Base-by-base conservation (phyloP, 1,139 yeast genomes). In the Yamadazyma diddensiae region DNA sequence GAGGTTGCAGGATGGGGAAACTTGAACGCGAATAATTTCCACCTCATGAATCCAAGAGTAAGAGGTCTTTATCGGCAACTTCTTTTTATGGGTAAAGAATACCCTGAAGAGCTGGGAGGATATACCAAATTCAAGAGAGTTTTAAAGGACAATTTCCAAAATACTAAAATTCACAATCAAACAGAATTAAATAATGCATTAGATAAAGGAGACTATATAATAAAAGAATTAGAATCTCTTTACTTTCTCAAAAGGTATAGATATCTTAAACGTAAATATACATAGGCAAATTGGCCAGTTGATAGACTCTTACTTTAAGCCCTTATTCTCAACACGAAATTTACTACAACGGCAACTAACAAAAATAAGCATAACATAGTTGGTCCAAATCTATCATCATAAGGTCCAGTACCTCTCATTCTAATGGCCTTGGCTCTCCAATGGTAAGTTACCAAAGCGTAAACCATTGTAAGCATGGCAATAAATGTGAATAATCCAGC, bases 341-440 rank as follows among this genome's bases (percentile, higher is more conserved):
- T 92, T 44, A 90, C 87, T 30, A 90, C 82, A 30, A 92, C 97
- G 1, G 98, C 97, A 33, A 88, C 78, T 46, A 94, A 70, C 56
- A 92, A 73, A 68, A 92, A 92, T 68, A 90, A 73, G 64, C 98
- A 92, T 51, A 92, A 76, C 87, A 92, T 82, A n/a, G 99, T 94
- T 31, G 99, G 98, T 25, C 99, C 99, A 49, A 92, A 83, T 55
- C 98, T 78, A 62, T 92, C 99, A 55, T 92, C 99, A 57, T 92
- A 92, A 19, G 98, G 98, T 30, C 98, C 98, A 9, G 94, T 77
- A 21, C 98, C 98, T 62, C 97, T 82, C 64, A 92, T 77, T 61
- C 99, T 81, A 50, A 92, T 92, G 40, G 98, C 98, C 56, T 90
- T 87, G 3, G 98, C 98, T 70, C 99, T 86, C 98, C 98, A 94